phyloP scores from a whole-genome alignment of 768 basidiomycete species.

The Wakefieldia striispora region DNA sequence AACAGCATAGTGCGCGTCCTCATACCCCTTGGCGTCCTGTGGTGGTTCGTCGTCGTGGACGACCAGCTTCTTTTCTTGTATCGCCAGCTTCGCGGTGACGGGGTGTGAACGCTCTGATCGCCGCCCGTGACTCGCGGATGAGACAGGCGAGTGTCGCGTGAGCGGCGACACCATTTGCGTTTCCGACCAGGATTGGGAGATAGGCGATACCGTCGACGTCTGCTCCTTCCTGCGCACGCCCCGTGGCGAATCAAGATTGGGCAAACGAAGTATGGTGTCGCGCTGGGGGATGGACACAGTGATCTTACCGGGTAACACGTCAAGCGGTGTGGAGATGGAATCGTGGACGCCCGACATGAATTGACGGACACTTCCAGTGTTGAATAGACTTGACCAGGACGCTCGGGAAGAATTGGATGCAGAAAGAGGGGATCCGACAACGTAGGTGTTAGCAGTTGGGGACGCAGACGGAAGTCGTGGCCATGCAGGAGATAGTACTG shows the following conservation, averaged over 20 bases:
- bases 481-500: constrained; percentile 50
- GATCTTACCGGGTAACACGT: constrained; percentile 21
- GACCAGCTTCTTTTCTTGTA: constrained; percentile 40
- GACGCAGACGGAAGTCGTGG: constrained; percentile 47
- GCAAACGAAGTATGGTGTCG: constrained; percentile 19
- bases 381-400: constrained; percentile 81
- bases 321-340: constrained; percentile 40
- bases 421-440: constrained; percentile 40
- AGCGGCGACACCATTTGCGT: constrained; percentile 29
- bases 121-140: constrained; percentile 40
- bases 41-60: constrained; percentile 28
- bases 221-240: constrained; percentile 29
- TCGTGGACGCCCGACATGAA: constrained; percentile 64
- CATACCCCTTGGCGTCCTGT: constrained; percentile 13
- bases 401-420: constrained; percentile 66
- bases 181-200: constrained; percentile 62
- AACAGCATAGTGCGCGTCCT: background rate
- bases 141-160: constrained; percentile 37
- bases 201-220: constrained; percentile 25
- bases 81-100: constrained; percentile 27
- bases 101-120: constrained; percentile 44
- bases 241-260: constrained; percentile 29
- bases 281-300: constrained; percentile 25
- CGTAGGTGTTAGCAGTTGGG: constrained; percentile 37
- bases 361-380: constrained; percentile 62